These are phyloP conservation scores for Trebouxia sp. DNA, from an alignment of 139 green algal genomes.

Conservation along the genomic window DNA sequence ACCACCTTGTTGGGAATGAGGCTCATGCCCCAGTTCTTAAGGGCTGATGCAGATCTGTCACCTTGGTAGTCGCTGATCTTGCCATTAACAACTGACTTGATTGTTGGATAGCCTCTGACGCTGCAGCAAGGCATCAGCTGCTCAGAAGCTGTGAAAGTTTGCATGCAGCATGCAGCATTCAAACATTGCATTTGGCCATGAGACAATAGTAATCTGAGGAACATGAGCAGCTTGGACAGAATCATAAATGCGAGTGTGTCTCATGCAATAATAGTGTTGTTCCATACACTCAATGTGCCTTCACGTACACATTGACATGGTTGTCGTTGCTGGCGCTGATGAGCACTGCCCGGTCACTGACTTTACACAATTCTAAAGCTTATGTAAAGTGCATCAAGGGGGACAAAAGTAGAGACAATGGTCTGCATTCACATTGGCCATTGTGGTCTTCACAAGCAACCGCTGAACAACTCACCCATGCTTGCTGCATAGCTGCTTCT, in stretches of 20 bases:
- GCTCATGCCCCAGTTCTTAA: conserved; percentile 68
- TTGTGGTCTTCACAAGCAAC: neutral
- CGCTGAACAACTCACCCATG: conserved; percentile 38
- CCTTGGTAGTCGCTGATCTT: conserved; percentile 66
- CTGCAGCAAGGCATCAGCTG: neutral
- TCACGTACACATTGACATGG: too few relatives aligned
- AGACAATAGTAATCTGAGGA: neutral
- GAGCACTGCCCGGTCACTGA: too few relatives aligned
- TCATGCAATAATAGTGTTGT: too few relatives aligned
- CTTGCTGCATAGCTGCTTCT: conserved; percentile 66
- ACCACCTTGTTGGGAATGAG: conserved; percentile 63
- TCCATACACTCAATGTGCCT: too few relatives aligned
- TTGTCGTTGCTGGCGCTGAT: neutral
- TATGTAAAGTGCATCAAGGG: too few relatives aligned
- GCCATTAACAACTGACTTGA: conserved; percentile 69
- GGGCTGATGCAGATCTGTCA: conserved; percentile 53
- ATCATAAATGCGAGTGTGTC: neutral
- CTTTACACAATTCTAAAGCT: too few relatives aligned
- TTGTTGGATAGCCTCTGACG: conserved; percentile 78
- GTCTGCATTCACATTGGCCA: too few relatives aligned
- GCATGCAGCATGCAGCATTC: neutral
- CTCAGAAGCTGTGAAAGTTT: neutral
- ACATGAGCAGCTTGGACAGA: neutral
- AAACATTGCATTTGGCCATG: neutral
- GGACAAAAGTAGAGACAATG: too few relatives aligned